Percentiles rank a stretch among this genome's conserved stretches.
Evolutionary conservation across 306 rosid genomes (phyloP).

Genomic region (Castanea crenata): DNA sequence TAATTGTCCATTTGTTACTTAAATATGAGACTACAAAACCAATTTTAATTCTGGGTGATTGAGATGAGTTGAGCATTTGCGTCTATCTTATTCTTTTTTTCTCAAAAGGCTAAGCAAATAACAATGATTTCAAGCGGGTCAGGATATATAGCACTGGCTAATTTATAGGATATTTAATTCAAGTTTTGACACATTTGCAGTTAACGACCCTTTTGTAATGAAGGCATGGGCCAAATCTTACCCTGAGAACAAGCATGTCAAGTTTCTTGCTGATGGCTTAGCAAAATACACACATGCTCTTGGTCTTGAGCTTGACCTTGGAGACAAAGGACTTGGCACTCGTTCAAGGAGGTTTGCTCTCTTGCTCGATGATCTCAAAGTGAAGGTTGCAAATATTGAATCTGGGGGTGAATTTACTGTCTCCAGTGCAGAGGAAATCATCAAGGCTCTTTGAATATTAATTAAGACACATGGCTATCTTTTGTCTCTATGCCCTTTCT

Average conservation of each 20-base stretch:
- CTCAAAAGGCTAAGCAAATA: too few relatives aligned
- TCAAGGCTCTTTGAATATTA: conserved; percentile 70
- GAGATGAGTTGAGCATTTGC: background rate
- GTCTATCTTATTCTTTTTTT: background rate
- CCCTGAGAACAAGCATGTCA: conserved; percentile 87
- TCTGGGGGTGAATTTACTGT: conserved; percentile 74
- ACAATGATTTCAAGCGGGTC: too few relatives aligned
- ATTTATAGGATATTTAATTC: conserved; percentile 6
- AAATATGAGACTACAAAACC: background rate
- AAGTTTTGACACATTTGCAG: conserved; percentile 36
- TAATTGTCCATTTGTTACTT: background rate
- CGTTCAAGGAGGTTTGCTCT: conserved; percentile 87
- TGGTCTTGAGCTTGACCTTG: conserved; percentile 87
- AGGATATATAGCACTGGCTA: background rate
- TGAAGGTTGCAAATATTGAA: conserved; percentile 84
- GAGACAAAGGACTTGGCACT: conserved; percentile 70
- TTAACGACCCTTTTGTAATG: conserved; percentile 92
- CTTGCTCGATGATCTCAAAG: conserved; percentile 74
- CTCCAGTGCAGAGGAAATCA: conserved; percentile 88
- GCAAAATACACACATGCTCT: conserved; percentile 69
- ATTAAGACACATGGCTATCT: background rate
- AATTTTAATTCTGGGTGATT: background rate
- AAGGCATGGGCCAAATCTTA: conserved; percentile 76
- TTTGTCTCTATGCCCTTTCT: background rate
- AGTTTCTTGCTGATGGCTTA: conserved; percentile 95